Conservation (phyloP, 441 rosid species). For the Gossypium trilobum region DNA sequence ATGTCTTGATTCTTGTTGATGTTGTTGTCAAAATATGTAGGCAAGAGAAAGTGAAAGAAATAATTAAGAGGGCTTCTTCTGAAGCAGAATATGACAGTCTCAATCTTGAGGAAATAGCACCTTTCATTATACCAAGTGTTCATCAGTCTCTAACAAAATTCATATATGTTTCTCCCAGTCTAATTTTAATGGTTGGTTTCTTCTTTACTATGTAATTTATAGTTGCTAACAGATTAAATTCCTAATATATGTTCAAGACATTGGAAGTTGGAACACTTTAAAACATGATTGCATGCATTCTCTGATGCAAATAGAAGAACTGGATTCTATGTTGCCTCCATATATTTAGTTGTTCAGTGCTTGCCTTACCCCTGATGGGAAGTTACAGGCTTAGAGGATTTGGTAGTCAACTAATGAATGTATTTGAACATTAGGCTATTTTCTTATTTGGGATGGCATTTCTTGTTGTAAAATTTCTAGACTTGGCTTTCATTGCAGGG, state of each 20-base stretch:
- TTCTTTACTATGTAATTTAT: not conserved
- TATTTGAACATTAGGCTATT: not conserved
- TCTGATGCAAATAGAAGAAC: not conserved
- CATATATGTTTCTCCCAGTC: constrained; percentile 25
- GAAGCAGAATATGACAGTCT: constrained; percentile 14
- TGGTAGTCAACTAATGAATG: not conserved
- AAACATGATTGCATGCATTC: not conserved
- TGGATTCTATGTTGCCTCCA: not conserved
- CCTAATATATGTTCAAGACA: not conserved
- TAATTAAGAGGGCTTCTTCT: constrained; percentile 7
- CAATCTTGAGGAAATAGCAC: constrained; percentile 25
- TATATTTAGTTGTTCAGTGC: not conserved
- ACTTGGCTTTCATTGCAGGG: constrained; percentile 26
- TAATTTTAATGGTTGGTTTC: constrained; percentile 35
- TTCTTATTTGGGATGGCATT: not conserved
- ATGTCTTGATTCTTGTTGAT: constrained; percentile 16
- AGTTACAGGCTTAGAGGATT: not conserved
- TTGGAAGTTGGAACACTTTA: not conserved
- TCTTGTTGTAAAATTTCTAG: not conserved
- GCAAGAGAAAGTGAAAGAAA: constrained; percentile 31
- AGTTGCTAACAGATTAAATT: not conserved
- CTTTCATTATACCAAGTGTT: constrained; percentile 26
- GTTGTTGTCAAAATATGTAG: constrained; percentile 12
- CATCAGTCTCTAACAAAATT: constrained; percentile 27
- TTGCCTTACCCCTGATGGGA: not conserved